Percentiles rank a stretch among this genome's conserved stretches.
Evolutionary conservation across 164 flowering plant species (phyloP).

Genomic region (Vitis riparia): DNA sequence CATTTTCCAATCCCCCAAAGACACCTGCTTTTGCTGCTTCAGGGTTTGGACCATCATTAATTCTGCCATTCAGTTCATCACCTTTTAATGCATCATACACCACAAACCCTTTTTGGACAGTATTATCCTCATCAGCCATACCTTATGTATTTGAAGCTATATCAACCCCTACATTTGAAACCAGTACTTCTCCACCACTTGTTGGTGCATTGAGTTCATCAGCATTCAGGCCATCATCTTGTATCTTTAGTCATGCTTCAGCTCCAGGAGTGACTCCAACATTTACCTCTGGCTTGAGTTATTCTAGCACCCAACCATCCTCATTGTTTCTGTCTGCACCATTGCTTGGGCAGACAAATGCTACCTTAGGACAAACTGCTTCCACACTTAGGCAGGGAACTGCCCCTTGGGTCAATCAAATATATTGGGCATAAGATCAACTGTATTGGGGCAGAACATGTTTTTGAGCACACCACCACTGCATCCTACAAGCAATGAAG

Average conservation of each 20-base stretch:
- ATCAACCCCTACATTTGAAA: constrained; percentile 54
- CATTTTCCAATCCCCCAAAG: constrained; percentile 57
- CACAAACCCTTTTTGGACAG: constrained; percentile 43
- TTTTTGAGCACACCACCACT: constrained; percentile 63
- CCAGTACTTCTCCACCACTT: constrained; percentile 46
- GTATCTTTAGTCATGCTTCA: constrained; percentile 57
- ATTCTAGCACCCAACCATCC: constrained; percentile 72
- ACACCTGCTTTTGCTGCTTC: constrained; percentile 42
- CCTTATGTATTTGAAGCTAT: constrained; percentile 53
- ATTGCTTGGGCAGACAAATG: constrained; percentile 58
- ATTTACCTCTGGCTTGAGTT: constrained; percentile 53
- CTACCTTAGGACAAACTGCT: constrained; percentile 57
- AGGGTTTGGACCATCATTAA: constrained; percentile 49
- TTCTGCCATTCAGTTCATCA: constrained; percentile 57
- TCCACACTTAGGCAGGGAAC: constrained; percentile 59
- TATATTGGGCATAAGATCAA: constrained; percentile 51
- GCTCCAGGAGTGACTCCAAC: constrained; percentile 48
- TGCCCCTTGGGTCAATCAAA: constrained; percentile 51
- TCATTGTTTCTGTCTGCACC: constrained; percentile 68
- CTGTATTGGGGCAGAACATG: constrained; percentile 54
- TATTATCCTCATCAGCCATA: constrained; percentile 48
- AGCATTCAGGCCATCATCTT: constrained; percentile 54
- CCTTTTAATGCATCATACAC: constrained; percentile 52
- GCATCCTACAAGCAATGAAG: constrained; percentile 33
- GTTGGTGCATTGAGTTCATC: constrained; percentile 55